Conservation (phyloP, 768 basidiomycete genomes). For the Coprinopsis cinerea region DNA sequence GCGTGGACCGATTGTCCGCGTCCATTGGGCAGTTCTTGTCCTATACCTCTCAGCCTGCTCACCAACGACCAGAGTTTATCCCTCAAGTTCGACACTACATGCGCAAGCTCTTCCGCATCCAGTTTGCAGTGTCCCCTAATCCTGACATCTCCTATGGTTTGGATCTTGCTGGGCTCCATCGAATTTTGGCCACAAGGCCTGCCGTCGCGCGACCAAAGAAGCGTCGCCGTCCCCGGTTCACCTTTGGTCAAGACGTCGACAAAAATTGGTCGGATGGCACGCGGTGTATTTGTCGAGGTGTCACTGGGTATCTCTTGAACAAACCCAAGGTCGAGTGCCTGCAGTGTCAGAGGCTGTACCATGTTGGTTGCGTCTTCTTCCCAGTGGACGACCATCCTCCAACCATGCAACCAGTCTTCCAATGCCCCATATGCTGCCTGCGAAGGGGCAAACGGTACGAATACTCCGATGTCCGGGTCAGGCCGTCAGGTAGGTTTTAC, state of each 20-base stretch:
- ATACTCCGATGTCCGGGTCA: slow-evolving; percentile 72
- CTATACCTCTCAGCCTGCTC: slow-evolving; percentile 60
- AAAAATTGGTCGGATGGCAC: slow-evolving; percentile 69
- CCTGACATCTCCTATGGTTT: slow-evolving; percentile 78
- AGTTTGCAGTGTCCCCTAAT: slow-evolving; percentile 81
- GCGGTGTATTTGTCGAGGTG: slow-evolving; percentile 75
- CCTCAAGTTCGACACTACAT: slow-evolving; percentile 85
- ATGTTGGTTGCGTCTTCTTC: slow-evolving; percentile 72
- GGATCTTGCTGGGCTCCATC: slow-evolving; percentile 77
- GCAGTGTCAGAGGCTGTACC: slow-evolving; percentile 59
- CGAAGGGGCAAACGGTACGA: slow-evolving; percentile 67
- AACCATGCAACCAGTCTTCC: slow-evolving; percentile 34
- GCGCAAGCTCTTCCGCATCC: slow-evolving; percentile 85
- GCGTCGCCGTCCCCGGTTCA: slow-evolving; percentile 52
- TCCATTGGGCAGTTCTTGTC: slow-evolving; percentile 78
- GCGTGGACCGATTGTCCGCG: slow-evolving; percentile 67
- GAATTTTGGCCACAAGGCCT: slow-evolving; percentile 69
- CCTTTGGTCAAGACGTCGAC: slow-evolving; percentile 74
- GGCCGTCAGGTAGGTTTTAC: slow-evolving; percentile 38
- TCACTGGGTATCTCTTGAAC: slow-evolving; percentile 51
- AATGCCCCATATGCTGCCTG: slow-evolving; percentile 74
- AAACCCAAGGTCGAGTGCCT: slow-evolving; percentile 66
- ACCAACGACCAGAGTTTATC: slow-evolving; percentile 73
- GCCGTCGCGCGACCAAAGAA: slow-evolving; percentile 47
- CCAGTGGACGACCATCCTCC: slow-evolving; percentile 37